phyloP scores from a whole-genome alignment of 805 yeast genomes.

The Kuraishia capsulata region DNA sequence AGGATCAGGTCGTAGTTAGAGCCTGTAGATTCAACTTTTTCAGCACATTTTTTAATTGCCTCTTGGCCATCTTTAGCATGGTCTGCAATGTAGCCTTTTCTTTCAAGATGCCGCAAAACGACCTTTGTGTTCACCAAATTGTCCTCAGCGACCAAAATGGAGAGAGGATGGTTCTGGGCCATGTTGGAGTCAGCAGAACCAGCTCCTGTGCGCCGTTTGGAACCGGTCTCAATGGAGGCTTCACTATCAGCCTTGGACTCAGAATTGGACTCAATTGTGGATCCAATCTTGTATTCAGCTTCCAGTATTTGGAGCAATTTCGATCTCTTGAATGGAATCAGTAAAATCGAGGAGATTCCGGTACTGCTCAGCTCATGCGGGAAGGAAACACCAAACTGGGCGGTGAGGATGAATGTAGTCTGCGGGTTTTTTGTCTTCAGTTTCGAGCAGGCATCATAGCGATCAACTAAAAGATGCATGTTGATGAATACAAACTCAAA shows the following conservation, averaged over 20 bases:
- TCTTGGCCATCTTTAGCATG: constrained; percentile 44
- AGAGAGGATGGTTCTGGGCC: constrained; percentile 32
- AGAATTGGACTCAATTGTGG: background rate
- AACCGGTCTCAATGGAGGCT: too few relatives aligned
- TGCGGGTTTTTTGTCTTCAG: constrained; percentile 1
- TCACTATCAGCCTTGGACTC: background rate
- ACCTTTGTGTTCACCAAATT: constrained; percentile 40
- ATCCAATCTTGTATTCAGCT: background rate
- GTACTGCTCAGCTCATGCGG: constrained; percentile 1
- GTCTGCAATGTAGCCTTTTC: constrained; percentile 41
- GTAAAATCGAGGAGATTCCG: constrained; percentile 7
- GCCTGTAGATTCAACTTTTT: constrained; percentile 17
- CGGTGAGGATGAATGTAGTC: constrained; percentile 5
- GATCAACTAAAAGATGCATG: background rate
- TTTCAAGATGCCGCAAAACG: constrained; percentile 37
- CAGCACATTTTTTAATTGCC: constrained; percentile 25
- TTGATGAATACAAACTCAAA: constrained; percentile 3
- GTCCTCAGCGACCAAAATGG: constrained; percentile 47
- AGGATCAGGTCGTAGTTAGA: constrained; percentile 39
- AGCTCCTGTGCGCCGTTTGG: background rate
- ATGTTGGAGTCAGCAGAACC: constrained; percentile 13
- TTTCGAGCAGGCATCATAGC: background rate
- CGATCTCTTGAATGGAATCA: constrained; percentile 11
- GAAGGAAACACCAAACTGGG: constrained; percentile 9
- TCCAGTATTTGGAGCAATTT: constrained; percentile 11